Evolutionary conservation across 768 basidiomycete species (phyloP).

Genomic region (Pluteus cervinus): DNA sequence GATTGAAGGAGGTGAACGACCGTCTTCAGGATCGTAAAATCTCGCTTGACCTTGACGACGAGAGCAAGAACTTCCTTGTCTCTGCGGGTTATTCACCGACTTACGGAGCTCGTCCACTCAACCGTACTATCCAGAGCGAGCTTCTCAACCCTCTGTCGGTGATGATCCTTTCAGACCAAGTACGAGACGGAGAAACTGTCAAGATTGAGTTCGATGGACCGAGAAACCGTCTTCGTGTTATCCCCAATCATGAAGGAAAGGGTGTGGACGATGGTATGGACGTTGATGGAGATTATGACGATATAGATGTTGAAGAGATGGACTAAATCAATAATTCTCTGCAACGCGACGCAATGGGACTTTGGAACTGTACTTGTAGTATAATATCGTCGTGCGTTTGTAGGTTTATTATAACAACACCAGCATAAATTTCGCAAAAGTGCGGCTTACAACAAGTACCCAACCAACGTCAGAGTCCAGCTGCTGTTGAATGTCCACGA

Average conservation of each 20-base stretch:
- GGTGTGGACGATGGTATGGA: conserved; percentile 54
- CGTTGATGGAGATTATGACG: conserved; percentile 44
- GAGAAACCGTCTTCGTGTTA: conserved; percentile 68
- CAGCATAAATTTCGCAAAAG: too few species aligned
- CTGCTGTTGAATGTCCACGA: background rate
- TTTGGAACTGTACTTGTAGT: background rate
- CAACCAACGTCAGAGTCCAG: too few species aligned
- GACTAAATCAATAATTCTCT: conserved; percentile 21
- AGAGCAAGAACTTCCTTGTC: conserved; percentile 69
- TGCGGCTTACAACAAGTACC: too few species aligned
- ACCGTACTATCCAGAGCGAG: conserved; percentile 87
- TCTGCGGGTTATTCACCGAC: conserved; percentile 73
- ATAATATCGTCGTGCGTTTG: background rate
- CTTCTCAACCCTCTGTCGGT: conserved; percentile 87
- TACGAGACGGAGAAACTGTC: conserved; percentile 78
- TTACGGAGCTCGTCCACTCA: conserved; percentile 91
- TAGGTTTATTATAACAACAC: too few species aligned
- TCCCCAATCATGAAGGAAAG: conserved; percentile 75
- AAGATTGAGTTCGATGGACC: conserved; percentile 75
- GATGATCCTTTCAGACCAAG: conserved; percentile 75
- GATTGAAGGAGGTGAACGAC: conserved; percentile 79
- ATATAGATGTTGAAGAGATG: conserved; percentile 70
- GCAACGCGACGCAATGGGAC: background rate
- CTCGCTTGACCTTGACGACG: conserved; percentile 67
- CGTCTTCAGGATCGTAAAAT: conserved; percentile 81